Evolutionary conservation across 2,329 filamentous ascomycete species (phyloP), one percentile per base, ranked within the genome.

Genomic region (Epichloe uncinata): DNA sequence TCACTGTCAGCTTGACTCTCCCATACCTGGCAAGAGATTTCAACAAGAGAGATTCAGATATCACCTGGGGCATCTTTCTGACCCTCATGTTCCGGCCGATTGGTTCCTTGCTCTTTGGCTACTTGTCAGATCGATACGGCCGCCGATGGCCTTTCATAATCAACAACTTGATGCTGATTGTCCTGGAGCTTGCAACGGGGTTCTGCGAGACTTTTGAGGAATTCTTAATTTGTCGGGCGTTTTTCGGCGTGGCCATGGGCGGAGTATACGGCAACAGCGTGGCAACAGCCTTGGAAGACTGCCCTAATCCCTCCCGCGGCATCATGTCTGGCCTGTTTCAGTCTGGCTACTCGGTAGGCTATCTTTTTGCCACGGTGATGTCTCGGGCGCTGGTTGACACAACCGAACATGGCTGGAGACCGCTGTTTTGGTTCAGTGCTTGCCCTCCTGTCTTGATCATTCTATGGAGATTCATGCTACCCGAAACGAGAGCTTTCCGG

Each of bases 361-460:
- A 45, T 35, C 15, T 45, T 13, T 15, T 45, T 6, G 30, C 43
- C 15, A 36, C 43, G 30, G 43, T 12, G 4, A 35, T 45, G 26
- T 30, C 20, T 16, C 43, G 33, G 13, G 26, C 30, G 30, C 18
- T 45, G n/a, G 42, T 45, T 35, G 26, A 35, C 16, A 35, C 30
- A 33, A 45, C 26, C 3, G 12, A 33, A 5, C 22, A 34, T 20
- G 30, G 43, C 30, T 45, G 43, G 43, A 34, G 43, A 35, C 30
- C 43, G 30, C 43, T 45, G 26, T 45, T 45, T n/a, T 45, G 43
- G 43, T 45, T 45, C 43, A 45, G 26, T 13, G 43, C 43, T n/a
- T 18, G 43, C 16, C 30, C 30, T 16, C 43, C 43, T 35, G 30
- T 36, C 1, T 20, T 35, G 11, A 36, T 36, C 12, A 45, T 45